Conservation (phyloP, 345 rosid species). For the Streptanthus diversifolius region DNA sequence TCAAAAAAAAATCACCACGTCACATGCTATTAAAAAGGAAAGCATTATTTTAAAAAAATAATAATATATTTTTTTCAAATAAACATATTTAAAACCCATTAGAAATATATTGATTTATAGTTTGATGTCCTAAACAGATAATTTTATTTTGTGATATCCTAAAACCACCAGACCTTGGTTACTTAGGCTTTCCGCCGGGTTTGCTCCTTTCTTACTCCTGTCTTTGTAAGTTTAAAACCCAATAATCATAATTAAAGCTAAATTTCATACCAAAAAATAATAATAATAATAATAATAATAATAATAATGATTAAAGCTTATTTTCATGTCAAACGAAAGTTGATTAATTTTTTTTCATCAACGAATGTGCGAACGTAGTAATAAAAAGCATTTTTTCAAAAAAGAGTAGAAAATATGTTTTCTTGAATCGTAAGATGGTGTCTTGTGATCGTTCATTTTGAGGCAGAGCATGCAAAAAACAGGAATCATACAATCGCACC, state of each 20-base stretch:
- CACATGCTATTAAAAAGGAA: too few species aligned
- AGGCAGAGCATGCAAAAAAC: conserved; percentile 6
- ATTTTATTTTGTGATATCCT: too few species aligned
- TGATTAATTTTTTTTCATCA: not conserved
- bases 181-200: too few species aligned
- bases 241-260: not conserved
- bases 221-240: not conserved
- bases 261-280: too few species aligned
- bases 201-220: conserved; percentile 3
- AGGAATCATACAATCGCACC: conserved; percentile 28
- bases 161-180: too few species aligned
- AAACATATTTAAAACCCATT: too few species aligned
- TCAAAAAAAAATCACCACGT: too few species aligned
- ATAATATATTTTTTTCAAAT: too few species aligned
- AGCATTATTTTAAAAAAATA: too few species aligned
- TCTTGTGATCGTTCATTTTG: not conserved
- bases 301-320: not conserved
- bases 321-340: not conserved
- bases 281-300: too few species aligned
- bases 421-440: conserved; percentile 22
- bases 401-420: not conserved
- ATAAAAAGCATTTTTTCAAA: not conserved
- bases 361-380: not conserved
- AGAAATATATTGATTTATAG: too few species aligned
- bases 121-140: too few species aligned